These are phyloP conservation scores for Shiraia bambusicola DNA, from an alignment of 2,329 filamentous ascomycete genomes.

Conservation along the genomic window DNA sequence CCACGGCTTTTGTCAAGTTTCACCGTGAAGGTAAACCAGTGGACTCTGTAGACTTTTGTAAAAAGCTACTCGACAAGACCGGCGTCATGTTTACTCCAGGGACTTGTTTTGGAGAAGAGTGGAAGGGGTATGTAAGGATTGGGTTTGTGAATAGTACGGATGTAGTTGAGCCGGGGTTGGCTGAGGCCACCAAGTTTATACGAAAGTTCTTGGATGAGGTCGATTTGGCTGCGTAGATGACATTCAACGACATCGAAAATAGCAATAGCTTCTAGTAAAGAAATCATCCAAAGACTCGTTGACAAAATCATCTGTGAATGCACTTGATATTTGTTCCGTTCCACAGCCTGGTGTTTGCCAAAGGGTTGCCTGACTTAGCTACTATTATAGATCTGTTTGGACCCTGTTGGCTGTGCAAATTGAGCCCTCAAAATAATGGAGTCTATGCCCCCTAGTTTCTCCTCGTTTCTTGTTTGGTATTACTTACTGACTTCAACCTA, in stretches of 20 bases:
- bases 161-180: slow-evolving; percentile 66
- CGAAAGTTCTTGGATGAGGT: slow-evolving; percentile 58
- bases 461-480: no score
- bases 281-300: no score
- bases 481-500: neutral
- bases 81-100: slow-evolving; percentile 77
- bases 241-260: no score
- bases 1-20: slow-evolving; percentile 76
- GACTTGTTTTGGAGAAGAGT: slow-evolving; percentile 73
- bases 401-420: no score
- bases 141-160: slow-evolving; percentile 74
- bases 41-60: slow-evolving; percentile 72
- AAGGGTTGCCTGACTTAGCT: no score
- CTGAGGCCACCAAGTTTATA: slow-evolving; percentile 57
- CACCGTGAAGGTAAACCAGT: slow-evolving; percentile 61
- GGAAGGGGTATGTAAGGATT: slow-evolving; percentile 71
- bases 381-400: no score
- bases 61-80: slow-evolving; percentile 65
- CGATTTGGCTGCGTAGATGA: slow-evolving; percentile 36
- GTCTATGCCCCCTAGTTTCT: no score
- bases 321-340: neutral
- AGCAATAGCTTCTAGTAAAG: no score
- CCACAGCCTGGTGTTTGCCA: neutral
- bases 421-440: neutral
- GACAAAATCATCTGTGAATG: neutral